Evolutionary conservation across 768 basidiomycete species (phyloP).

Genomic region (Leccinum obscurum): DNA sequence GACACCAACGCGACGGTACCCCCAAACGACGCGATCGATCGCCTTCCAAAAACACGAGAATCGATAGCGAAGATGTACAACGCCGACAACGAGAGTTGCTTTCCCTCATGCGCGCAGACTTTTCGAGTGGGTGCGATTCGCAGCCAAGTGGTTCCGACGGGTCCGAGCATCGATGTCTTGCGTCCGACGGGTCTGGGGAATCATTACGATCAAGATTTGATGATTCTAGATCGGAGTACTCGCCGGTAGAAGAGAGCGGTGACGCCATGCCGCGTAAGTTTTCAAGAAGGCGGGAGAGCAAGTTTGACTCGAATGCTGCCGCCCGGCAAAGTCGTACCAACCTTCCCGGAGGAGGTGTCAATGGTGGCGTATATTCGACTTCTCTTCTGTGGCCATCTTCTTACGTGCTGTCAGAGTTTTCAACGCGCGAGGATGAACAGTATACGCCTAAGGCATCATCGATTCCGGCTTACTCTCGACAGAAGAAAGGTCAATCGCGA

Average conservation of each 20-base stretch:
- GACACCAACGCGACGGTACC: constrained; percentile 7
- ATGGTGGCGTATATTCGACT: constrained; percentile 14
- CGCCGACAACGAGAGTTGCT: constrained; percentile 24
- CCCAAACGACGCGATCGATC: constrained; percentile 17
- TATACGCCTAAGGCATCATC: constrained; percentile 19
- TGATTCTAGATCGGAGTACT: constrained; percentile 35
- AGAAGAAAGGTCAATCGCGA: constrained; percentile 1
- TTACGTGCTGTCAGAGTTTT: constrained; percentile 15
- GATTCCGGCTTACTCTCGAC: constrained; percentile 7
- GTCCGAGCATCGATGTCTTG: constrained; percentile 12
- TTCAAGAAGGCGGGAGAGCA: constrained; percentile 8
- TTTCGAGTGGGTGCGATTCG: constrained; percentile 22
- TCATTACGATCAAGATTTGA: constrained; percentile 23
- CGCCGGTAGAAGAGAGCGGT: constrained; percentile 25
- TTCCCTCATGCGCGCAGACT: constrained; percentile 3
- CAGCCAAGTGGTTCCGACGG: constrained; percentile 19
- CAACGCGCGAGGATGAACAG: constrained; percentile 17
- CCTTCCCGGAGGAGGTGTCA: not conserved
- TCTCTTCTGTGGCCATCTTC: not conserved
- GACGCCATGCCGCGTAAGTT: not conserved
- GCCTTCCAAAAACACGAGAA: constrained; percentile 2
- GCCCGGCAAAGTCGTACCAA: constrained; percentile 7
- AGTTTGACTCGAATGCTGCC: constrained; percentile 2
- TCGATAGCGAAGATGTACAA: constrained; percentile 12
- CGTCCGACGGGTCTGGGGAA: constrained; percentile 20